Evolutionary conservation across 1,139 yeast genomes (phyloP), one percentile per base, ranked within the genome.

Genomic region (Eremothecium coryli): DNA sequence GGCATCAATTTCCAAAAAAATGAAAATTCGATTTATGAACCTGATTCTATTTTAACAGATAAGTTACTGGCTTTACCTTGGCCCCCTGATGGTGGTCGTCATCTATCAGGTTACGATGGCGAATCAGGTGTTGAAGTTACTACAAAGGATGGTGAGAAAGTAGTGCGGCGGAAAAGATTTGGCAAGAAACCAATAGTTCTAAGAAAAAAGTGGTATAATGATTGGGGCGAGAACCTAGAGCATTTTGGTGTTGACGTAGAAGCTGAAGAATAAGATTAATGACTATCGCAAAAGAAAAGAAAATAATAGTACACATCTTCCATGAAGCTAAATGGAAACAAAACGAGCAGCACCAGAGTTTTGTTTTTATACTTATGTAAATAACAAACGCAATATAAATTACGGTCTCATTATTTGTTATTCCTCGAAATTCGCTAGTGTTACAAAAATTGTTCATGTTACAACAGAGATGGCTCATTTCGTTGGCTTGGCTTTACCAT

Each of bases 181-280:
- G 64, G 61, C 39, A 61, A 64, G 3, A 44, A 63, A 29, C 33
- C 52, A 0, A 15, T 22, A n/a, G 5, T 39, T 10, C 31, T 35
- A 7, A 57, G 81, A 17, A 64, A 57, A 15, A 66, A 72, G 32
- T 88, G 95, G 95, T 61, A 61, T 39, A 86, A 84, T 51, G 78
- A 70, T 31, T 68, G 80, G 56, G 98, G 98, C 6, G 97, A 88
- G 50, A 69, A 71, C 4, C 61, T 90, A 35, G 70, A 70, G 29
- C 95, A 85, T 58, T 86, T 74, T 55, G 97, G 97, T 1, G 97
- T 90, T 2, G 96, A 88, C 53, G 43, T 75, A 4, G 85, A 77
- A 3, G 73, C 77, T 1, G 86, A 76, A 46, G 44, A 39, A 24
- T 26, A 21, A 20, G 28, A 25, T 38, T 14, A 29, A n/a, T 29